Evolutionary conservation across 2,329 filamentous ascomycete species (phyloP).

Genomic region (Lachnellula willkommii): DNA sequence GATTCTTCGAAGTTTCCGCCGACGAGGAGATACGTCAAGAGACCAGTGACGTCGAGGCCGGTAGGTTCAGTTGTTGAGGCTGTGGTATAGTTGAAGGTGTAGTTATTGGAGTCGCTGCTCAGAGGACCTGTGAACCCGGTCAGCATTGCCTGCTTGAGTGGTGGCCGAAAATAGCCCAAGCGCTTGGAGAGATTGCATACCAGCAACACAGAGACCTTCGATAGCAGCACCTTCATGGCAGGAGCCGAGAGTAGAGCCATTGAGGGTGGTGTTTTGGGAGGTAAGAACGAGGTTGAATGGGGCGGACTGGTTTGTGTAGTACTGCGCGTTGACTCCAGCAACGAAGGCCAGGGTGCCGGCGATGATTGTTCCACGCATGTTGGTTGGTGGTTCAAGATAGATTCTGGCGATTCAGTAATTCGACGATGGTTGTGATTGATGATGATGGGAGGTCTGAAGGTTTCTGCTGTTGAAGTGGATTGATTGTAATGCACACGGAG

Average conservation of each 20-base stretch:
- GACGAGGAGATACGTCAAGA: conserved; percentile 22
- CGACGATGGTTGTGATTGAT: no score
- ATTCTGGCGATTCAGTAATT: not conserved
- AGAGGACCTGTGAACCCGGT: conserved; percentile 18
- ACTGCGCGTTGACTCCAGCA: conserved; percentile 21
- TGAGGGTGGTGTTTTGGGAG: conserved; percentile 34
- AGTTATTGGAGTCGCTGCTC: conserved; percentile 14
- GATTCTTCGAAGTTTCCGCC: conserved; percentile 29
- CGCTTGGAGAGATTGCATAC: no score
- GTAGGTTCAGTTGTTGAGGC: conserved; percentile 17
- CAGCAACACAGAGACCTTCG: conserved; percentile 37
- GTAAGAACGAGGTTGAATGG: conserved; percentile 40
- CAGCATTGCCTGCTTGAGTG: no score
- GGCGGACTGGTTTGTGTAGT: conserved; percentile 33
- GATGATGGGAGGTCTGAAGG: no score
- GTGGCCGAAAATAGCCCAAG: no score
- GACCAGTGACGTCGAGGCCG: conserved; percentile 14
- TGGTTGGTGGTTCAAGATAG: not conserved
- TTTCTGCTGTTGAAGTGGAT: no score
- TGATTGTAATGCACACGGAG: no score
- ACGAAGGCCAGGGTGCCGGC: conserved; percentile 17
- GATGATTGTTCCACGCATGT: conserved; percentile 21
- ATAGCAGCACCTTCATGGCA: conserved; percentile 46
- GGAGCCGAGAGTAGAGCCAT: conserved; percentile 36
- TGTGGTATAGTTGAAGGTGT: conserved; percentile 30